phyloP scores from a whole-genome alignment of 257 asterid species.

The Nicotiana tabacum region DNA sequence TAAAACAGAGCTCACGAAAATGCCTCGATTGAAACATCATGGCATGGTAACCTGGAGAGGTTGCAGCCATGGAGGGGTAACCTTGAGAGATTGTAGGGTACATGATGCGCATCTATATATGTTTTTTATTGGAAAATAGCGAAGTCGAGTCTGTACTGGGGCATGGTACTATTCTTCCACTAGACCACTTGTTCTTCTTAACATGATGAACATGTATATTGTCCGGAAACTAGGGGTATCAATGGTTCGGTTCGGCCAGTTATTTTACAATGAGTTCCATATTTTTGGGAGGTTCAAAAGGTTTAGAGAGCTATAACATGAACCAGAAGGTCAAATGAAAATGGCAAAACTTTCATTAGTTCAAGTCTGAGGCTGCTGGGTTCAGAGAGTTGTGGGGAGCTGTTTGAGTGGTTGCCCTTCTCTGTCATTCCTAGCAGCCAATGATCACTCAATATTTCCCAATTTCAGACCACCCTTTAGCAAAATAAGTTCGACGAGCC shows the following conservation, averaged over 20 bases:
- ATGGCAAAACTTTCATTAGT: too few species aligned
- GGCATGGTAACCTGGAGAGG: too few species aligned
- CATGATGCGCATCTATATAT: neutral
- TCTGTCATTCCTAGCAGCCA: neutral
- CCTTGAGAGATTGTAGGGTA: neutral
- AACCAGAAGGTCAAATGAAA: neutral
- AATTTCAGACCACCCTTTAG: neutral
- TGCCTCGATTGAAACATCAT: too few species aligned
- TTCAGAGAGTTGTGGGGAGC: neutral
- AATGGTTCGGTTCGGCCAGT: too few species aligned
- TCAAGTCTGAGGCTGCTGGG: neutral
- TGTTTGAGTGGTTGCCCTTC: neutral
- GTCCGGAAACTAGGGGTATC: neutral
- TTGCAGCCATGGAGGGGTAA: neutral
- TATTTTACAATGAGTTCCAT: neutral
- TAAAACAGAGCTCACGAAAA: too few species aligned
- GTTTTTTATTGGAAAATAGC: too few species aligned
- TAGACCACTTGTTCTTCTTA: too few species aligned
- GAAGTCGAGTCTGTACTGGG: too few species aligned
- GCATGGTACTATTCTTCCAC: too few species aligned
- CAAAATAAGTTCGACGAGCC: neutral
- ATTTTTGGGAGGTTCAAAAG: too few species aligned
- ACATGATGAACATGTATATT: too few species aligned
- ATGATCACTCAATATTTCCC: neutral
- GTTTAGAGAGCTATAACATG: too few species aligned